These are phyloP conservation scores for Zygoascus flipseniorum DNA, from an alignment of 805 yeast genomes.

Conservation along the genomic window DNA sequence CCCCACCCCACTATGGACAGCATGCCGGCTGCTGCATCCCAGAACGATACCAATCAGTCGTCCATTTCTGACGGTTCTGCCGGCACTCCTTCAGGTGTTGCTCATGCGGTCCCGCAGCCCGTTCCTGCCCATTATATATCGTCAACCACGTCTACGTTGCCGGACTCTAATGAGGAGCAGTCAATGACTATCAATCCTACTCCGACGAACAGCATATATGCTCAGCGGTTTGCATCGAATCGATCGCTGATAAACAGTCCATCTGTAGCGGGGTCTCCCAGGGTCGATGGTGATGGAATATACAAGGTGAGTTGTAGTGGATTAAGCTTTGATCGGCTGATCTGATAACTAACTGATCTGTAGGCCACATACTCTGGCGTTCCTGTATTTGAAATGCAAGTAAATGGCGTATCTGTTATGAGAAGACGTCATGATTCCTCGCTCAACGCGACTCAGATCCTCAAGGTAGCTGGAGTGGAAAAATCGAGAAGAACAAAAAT, in stretches of 20 bases:
- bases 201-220: neutral
- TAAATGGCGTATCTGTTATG: constrained; percentile 58
- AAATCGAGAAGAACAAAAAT: constrained; percentile 54
- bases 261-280: neutral
- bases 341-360: constrained; percentile 27
- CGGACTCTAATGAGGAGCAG: constrained; percentile 3
- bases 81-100: neutral
- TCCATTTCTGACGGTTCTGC: neutral
- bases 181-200: neutral
- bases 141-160: constrained; percentile 7
- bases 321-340: neutral
- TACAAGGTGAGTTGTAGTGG: neutral
- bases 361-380: constrained; percentile 50
- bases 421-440: constrained; percentile 53
- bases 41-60: neutral
- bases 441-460: constrained; percentile 65
- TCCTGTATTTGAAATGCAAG: constrained; percentile 52
- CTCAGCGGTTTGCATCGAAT: neutral
- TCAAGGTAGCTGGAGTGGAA: constrained; percentile 61
- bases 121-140: constrained; percentile 4
- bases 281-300: neutral
- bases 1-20: neutral
- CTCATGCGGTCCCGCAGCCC: neutral
- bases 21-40: neutral
- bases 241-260: neutral